These are phyloP conservation scores for Aspergillus floridensis DNA, from an alignment of 2,329 filamentous ascomycete genomes.

Conservation along the genomic window DNA sequence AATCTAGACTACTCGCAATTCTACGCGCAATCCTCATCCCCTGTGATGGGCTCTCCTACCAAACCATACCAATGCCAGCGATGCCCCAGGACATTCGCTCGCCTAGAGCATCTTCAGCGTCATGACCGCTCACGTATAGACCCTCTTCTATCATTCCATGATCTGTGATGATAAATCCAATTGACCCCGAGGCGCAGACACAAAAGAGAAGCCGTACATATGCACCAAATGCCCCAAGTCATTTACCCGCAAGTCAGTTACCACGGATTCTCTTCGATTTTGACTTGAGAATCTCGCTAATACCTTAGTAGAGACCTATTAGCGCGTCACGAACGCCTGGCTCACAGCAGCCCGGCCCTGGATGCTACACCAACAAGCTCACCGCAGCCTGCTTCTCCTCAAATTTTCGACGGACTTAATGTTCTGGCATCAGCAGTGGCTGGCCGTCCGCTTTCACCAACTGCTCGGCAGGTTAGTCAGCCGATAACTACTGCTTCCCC, in stretches of 20 bases:
- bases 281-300: background rate
- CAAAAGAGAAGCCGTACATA: conserved; percentile 35
- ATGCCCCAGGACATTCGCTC: conserved; percentile 31
- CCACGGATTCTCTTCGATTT: too few species aligned
- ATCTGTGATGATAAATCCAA: conserved; percentile 8
- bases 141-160: background rate
- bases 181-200: conserved; percentile 23
- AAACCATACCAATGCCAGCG: conserved; percentile 30
- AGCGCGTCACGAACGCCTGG: conserved; percentile 32
- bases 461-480: background rate
- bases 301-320: conserved; percentile 27
- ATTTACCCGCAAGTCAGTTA: conserved; percentile 34
- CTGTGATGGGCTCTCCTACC: conserved; percentile 19
- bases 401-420: conserved; percentile 26
- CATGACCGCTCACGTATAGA: conserved; percentile 35
- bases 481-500: conserved; percentile 11
- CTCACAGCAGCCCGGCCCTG: conserved; percentile 22
- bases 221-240: conserved; percentile 33
- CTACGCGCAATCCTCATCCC: background rate
- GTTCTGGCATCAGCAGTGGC: conserved; percentile 30
- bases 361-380: conserved; percentile 12
- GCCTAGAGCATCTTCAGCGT: conserved; percentile 36
- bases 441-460: conserved; percentile 17
- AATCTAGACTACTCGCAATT: background rate
- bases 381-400: conserved; percentile 19